Percentiles rank a stretch among this genome's conserved stretches.
Conservation (phyloP, 169 alveolate genomes). For the Plasmodium malariae region DNA sequence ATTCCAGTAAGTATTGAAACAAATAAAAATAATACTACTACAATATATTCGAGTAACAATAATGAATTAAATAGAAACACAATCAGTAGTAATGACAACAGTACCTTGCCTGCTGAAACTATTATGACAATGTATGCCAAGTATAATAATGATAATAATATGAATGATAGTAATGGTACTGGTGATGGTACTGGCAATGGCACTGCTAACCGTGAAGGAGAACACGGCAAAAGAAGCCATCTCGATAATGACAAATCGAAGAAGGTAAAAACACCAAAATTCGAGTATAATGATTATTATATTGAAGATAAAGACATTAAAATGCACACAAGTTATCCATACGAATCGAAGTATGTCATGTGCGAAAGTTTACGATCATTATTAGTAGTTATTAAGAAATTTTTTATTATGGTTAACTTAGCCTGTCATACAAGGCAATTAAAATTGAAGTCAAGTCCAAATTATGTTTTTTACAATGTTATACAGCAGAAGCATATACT, state of each 20-base stretch:
- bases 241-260: background rate
- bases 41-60: background rate
- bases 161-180: background rate
- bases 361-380: conserved; percentile 72
- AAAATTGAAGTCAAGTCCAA: conserved; percentile 26
- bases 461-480: conserved; percentile 52
- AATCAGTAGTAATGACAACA: background rate
- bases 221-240: no score
- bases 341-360: conserved; percentile 74
- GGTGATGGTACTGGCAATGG: background rate
- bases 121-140: conserved; percentile 9
- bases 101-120: background rate
- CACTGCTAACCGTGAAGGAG: no score
- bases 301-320: conserved; percentile 57
- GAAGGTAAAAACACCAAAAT: background rate
- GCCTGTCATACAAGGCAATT: conserved; percentile 48
- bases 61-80: background rate
- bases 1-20: background rate
- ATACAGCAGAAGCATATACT: conserved; percentile 71
- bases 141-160: background rate
- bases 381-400: conserved; percentile 59
- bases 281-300: conserved; percentile 66
- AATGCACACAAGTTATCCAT: conserved; percentile 36
- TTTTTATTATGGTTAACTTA: conserved; percentile 51
- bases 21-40: background rate